These are phyloP conservation scores for Tricholoma matsutake DNA, from an alignment of 768 basidiomycete species.

Conservation along the genomic window DNA sequence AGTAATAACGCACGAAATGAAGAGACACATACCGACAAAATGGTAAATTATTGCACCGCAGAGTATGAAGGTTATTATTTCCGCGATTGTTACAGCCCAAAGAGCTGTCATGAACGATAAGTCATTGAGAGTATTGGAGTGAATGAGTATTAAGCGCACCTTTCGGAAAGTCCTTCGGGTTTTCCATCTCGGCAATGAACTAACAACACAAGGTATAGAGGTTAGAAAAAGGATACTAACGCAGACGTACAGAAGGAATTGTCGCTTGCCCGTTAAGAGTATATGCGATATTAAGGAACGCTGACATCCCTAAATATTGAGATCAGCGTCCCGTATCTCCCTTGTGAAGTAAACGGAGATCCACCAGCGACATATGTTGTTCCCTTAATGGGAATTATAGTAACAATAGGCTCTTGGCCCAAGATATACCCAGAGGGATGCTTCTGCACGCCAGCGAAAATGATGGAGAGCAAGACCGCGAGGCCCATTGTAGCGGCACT, in stretches of 20 bases:
- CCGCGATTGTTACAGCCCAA: constrained; percentile 41
- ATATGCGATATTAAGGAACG: constrained; percentile 45
- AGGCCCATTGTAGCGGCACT: constrained; percentile 45
- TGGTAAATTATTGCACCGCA: constrained; percentile 45
- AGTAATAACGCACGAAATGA: neutral
- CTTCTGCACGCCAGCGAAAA: constrained; percentile 38
- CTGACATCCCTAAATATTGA: constrained; percentile 34
- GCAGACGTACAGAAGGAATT: constrained; percentile 32
- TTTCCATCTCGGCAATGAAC: constrained; percentile 48
- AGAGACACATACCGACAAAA: constrained; percentile 16
- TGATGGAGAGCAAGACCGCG: constrained; percentile 39
- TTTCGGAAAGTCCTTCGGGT: constrained; percentile 45
- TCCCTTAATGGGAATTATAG: constrained; percentile 32
- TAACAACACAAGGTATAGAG: constrained; percentile 7
- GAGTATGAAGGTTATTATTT: constrained; percentile 39
- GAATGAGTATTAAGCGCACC: constrained; percentile 16
- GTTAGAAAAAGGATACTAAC: neutral
- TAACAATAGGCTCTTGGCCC: constrained; percentile 36
- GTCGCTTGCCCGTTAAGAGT: constrained; percentile 45
- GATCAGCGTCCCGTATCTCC: neutral
- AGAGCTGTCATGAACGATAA: constrained; percentile 27
- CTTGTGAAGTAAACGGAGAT: neutral
- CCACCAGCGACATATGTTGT: constrained; percentile 37
- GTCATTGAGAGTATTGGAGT: neutral
- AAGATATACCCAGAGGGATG: constrained; percentile 39